phyloP scores from a whole-genome alignment of 306 rosid species.

The Quercus gilva region DNA sequence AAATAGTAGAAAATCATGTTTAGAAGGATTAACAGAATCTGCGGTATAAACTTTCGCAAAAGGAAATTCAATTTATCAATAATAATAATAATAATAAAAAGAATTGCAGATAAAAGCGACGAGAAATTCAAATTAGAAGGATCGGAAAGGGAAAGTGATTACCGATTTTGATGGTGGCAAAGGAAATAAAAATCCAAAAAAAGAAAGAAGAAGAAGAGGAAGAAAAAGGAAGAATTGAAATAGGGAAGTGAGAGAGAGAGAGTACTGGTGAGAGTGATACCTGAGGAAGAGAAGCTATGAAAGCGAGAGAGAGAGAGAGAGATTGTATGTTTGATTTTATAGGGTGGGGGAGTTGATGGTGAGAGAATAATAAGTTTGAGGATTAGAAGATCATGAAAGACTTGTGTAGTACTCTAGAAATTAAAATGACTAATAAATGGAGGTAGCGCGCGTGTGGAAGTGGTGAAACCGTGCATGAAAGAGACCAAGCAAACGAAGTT shows the following conservation, averaged over 20 bases:
- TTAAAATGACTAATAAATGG: no score
- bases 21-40: background rate
- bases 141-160: background rate
- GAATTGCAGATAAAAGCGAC: background rate
- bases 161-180: background rate
- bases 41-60: background rate
- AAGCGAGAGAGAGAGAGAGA: background rate
- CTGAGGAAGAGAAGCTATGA: background rate
- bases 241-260: background rate
- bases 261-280: background rate
- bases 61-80: background rate
- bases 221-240: background rate
- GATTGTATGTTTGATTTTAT: background rate
- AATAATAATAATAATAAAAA: background rate
- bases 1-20: background rate
- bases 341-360: background rate
- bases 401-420: no score
- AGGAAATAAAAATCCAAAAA: background rate
- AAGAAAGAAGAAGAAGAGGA: background rate
- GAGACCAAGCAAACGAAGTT: no score
- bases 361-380: background rate
- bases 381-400: no score
- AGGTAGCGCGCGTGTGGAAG: no score
- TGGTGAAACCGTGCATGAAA: no score
- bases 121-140: background rate